Evolutionary conservation across 352 stramenopile genomes (phyloP), one percentile per base, ranked within the genome.

Genomic region (Aphanomyces astaci): DNA sequence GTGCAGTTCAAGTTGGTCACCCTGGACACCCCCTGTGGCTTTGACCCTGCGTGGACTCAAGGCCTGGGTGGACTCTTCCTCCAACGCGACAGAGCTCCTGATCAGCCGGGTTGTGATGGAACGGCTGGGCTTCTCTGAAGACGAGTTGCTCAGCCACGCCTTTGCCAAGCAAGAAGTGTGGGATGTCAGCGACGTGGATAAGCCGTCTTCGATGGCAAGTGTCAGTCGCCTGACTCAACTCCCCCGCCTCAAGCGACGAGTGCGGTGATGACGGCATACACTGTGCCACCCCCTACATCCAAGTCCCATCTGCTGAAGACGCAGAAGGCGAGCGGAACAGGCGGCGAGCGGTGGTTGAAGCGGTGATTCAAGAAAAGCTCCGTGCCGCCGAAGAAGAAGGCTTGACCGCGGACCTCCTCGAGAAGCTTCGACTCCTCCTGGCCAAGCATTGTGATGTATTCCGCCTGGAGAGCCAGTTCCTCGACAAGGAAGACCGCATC

Each of bases 381-480:
- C 15, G 13, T 15, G 55, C 53, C 13, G 17, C 55, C 39, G 55
- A 48, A 27, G 11, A 1, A 48, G 17, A 1, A 24, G 55, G 55
- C 17, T 27, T 64, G 11, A 17, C 31, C 13, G 1, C 22, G 17
- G 25, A 0, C 30, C 13, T 1, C 31, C 15, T 54, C 11, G n/a
- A 64, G 2, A 15, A 27, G 30, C 25, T 64, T 11, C 15, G 25
- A 51, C 11, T 56, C 17, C 17, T 64, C 11, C 30, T 64, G 55
- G 15, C 55, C 17, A 64, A 51, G 30, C 39, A 64, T 49, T 15
- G 53, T 10, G 55, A 64, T 27, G 55, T 64, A 10, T 64, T 64
- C 55, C 55, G 55, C 22, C 40, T 49, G 40, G 40, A 49, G 40
- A 49, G n/a, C n/a, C n/a, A n/a, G n/a, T n/a, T n/a, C n/a, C n/a